Evolutionary conservation across 2,329 filamentous ascomycete species (phyloP).

Genomic region (Monilinia fructigena): DNA sequence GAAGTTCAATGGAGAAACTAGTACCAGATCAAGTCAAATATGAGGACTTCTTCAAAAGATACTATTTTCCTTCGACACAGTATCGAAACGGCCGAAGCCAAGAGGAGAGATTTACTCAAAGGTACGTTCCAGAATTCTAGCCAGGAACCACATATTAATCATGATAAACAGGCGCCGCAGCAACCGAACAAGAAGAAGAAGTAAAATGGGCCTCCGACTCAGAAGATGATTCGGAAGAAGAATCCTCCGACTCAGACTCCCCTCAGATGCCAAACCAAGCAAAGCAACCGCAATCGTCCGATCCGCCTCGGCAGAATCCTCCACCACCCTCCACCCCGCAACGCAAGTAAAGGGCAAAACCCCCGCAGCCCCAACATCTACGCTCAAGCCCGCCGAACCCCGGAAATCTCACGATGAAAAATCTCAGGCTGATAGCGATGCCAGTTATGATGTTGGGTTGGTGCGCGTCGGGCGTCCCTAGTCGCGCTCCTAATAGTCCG

Average conservation of each 20-base stretch:
- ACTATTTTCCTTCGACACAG: constrained; percentile 95
- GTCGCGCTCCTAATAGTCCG: constrained; percentile 70
- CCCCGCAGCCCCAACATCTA: background rate
- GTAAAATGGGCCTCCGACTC: constrained; percentile 64
- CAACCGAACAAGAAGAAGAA: constrained; percentile 63
- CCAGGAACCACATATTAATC: background rate
- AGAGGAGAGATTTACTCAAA: constrained; percentile 84
- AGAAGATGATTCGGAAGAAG: constrained; percentile 58
- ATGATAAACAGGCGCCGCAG: constrained; percentile 49
- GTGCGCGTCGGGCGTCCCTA: constrained; percentile 73
- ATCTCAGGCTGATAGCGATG: constrained; percentile 88
- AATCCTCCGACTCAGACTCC: constrained; percentile 2
- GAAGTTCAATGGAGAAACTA: constrained; percentile 87
- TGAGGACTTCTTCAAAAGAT: constrained; percentile 84
- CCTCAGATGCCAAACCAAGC: background rate
- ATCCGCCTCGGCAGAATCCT: constrained; percentile 54
- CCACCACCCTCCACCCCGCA: constrained; percentile 58
- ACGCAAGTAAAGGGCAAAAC: constrained; percentile 41
- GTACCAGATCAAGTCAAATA: constrained; percentile 95
- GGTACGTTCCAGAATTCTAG: constrained; percentile 53
- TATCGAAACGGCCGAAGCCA: constrained; percentile 88
- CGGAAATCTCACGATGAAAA: constrained; percentile 84
- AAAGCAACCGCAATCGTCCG: constrained; percentile 35
- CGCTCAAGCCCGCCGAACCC: constrained; percentile 61
- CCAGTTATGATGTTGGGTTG: constrained; percentile 93